Percentiles rank a stretch among this genome's conserved stretches.
These are phyloP conservation scores for Diaporthe sp. DNA, from an alignment of 2,329 filamentous ascomycete genomes.

Conservation along the genomic window DNA sequence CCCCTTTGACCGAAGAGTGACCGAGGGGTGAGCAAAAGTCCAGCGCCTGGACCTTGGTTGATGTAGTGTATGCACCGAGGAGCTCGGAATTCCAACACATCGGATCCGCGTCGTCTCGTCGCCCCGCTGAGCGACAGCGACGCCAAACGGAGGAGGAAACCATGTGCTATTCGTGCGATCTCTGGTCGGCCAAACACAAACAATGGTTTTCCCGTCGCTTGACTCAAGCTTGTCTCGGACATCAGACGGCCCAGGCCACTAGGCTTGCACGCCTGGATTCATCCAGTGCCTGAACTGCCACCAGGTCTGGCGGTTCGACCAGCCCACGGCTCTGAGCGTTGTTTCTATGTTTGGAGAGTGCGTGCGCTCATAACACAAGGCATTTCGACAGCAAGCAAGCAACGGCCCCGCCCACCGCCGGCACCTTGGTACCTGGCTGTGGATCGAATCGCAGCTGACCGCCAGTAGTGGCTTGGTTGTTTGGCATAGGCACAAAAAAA, in stretches of 20 bases:
- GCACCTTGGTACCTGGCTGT: slow-evolving; percentile 11
- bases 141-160: neutral
- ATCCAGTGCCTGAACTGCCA: neutral
- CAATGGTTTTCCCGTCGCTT: slow-evolving; percentile 25
- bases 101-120: slow-evolving; percentile 6
- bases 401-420: slow-evolving; percentile 10
- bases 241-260: slow-evolving; percentile 31
- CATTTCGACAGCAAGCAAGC: slow-evolving; percentile 23
- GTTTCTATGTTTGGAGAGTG: slow-evolving; percentile 30
- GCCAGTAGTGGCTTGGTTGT: slow-evolving; percentile 11
- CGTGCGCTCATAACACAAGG: neutral
- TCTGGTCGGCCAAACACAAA: slow-evolving; percentile 14
- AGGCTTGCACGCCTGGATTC: slow-evolving; percentile 4
- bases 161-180: slow-evolving; percentile 22
- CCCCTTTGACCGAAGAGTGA: slow-evolving; percentile 9
- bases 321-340: neutral
- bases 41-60: slow-evolving; percentile 4
- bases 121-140: neutral
- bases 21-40: slow-evolving; percentile 15
- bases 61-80: neutral
- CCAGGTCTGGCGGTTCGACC: neutral
- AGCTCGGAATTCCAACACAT: slow-evolving; percentile 21
- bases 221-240: slow-evolving; percentile 33
- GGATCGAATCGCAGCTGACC: slow-evolving; percentile 15
- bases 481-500: slow-evolving; percentile 22